Base-by-base conservation (phyloP, 192 early-diverging fungal species). In the Coemansia guatemalensis region DNA sequence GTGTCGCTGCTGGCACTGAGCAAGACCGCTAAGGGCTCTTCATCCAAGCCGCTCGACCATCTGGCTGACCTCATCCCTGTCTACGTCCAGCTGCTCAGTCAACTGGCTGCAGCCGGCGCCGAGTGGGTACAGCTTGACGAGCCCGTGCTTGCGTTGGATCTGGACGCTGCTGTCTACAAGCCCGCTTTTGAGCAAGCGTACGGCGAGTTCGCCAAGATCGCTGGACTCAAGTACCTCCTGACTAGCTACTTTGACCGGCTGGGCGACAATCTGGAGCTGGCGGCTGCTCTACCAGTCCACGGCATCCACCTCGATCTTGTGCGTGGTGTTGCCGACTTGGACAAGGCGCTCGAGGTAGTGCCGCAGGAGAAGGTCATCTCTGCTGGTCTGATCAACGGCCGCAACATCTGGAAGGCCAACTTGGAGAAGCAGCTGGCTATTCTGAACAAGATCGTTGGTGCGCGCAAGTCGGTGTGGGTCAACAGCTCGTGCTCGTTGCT, bases 351-450 rank as follows among this genome's bases (percentile, higher is more conserved):
- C 53, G 76, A 79, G 59, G 41, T 81, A 48, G 71, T 92, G 30
- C 82, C 84, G 33, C 69, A 73, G 21, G 82, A 81, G 64, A 79
- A 91, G 69, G 66, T 85, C 47, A 84, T 98, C n/a, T 97, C 94
- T n/a, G 82, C 93, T 57, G 96, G 96, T 75, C 83, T 99, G 48
- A 86, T 99, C 60, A 89, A 97, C 80, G 96, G 96, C 44, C 90
- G 96, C 65, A 97, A 99, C 88, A 90, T 99, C 80, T 99, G 96
- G 96, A 96, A 95, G 84, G 84, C 88, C 62, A 91, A 97, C 83
- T 73, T 96, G 48, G 83, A 74, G 60, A 76, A 83, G 61, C 88
- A 92, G 53, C 83, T 98, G 30, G 78, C 69, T 18, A 67, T 85
- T 17, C 91, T 88, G 60, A 55, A 85, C 53, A 82, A 86, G 60